Percentiles rank a stretch among this genome's conserved stretches.
These are phyloP conservation scores for Russula abietina DNA, from an alignment of 768 basidiomycete species.

Conservation along the genomic window DNA sequence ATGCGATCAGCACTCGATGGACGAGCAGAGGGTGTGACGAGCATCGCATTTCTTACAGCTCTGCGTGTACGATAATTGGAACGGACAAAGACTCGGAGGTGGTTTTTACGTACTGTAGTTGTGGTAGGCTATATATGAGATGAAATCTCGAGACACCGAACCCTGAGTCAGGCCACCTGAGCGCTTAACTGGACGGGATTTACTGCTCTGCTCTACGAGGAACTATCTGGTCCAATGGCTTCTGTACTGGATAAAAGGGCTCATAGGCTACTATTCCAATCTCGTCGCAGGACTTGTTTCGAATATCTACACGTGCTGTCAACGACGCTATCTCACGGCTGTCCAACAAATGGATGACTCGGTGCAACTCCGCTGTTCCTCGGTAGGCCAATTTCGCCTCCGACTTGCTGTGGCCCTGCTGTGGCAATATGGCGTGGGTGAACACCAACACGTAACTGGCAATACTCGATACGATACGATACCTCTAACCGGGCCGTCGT, in stretches of 20 bases:
- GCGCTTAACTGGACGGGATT: neutral
- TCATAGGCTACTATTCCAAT: neutral
- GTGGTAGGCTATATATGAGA: neutral
- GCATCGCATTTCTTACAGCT: neutral
- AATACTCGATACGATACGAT: too few relatives aligned
- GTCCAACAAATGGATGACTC: neutral
- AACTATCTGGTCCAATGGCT: neutral
- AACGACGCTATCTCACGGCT: slow-evolving; percentile 1
- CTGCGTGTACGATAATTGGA: neutral
- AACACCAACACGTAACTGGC: too few relatives aligned
- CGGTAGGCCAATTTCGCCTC: neutral
- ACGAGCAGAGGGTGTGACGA: neutral
- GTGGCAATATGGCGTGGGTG: neutral
- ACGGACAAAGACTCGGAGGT: neutral
- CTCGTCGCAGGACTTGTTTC: neutral
- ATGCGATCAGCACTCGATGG: neutral
- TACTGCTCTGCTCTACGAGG: neutral
- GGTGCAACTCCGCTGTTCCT: neutral
- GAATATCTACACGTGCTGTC: neutral
- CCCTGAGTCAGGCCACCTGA: neutral
- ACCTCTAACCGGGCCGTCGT: slow-evolving; percentile 2
- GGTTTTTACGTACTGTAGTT: slow-evolving; percentile 2
- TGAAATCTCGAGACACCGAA: neutral
- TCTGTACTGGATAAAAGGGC: neutral
- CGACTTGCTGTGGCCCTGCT: too few relatives aligned